phyloP scores from a whole-genome alignment of 73 alveolate genomes.

The Symbiodinium natans region DNA sequence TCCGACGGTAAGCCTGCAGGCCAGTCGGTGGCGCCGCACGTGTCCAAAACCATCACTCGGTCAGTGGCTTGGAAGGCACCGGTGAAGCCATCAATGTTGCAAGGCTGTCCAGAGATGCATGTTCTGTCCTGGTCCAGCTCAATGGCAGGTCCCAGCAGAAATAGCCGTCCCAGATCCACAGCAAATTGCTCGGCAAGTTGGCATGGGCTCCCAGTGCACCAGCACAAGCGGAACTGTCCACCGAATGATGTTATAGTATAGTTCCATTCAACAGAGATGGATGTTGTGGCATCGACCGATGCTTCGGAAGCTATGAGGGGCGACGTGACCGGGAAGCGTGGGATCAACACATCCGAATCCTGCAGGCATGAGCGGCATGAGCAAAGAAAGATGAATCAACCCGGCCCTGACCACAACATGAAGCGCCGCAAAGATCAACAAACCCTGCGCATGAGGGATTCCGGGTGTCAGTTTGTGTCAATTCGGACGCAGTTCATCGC shows the following conservation, averaged over 20 bases:
- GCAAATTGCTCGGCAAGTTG: not conserved
- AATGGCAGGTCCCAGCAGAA: not conserved
- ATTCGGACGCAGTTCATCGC: not conserved
- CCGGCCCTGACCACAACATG: not conserved
- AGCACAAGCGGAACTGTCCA: constrained; percentile 46
- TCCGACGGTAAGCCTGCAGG: not conserved
- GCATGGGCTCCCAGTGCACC: constrained; percentile 32
- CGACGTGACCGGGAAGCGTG: not conserved
- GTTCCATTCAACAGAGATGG: not conserved
- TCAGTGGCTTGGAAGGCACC: not conserved
- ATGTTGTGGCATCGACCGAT: not conserved
- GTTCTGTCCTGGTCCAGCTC: not conserved
- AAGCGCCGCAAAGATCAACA: not conserved
- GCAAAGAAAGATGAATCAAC: not conserved
- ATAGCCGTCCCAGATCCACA: constrained; percentile 38
- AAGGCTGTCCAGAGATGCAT: constrained; percentile 33
- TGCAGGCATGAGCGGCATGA: not conserved
- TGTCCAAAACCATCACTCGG: constrained; percentile 27
- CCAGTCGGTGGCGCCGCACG: constrained; percentile 4
- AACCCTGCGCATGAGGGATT: not conserved
- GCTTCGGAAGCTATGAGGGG: not conserved
- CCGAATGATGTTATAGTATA: not conserved
- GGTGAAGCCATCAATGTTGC: constrained; percentile 23
- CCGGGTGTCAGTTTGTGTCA: not conserved
- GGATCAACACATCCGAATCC: constrained; percentile 20